Evolutionary conservation across 2,329 filamentous ascomycete genomes (phyloP), one percentile per base, ranked within the genome.

Genomic region (Chaetomiaceae sp.): DNA sequence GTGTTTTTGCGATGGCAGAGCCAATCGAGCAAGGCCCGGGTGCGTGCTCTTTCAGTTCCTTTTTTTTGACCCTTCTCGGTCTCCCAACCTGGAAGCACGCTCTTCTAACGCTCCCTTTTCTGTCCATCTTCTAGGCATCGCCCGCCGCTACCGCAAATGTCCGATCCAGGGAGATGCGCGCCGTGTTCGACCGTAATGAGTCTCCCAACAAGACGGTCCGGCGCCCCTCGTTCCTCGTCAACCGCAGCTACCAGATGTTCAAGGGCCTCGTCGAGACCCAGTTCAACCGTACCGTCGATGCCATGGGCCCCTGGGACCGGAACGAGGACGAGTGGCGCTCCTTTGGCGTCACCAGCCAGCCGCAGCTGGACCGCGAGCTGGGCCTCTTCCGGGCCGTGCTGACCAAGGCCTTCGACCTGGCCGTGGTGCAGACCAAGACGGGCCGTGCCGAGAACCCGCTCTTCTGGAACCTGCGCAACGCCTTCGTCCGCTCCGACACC

Each of bases 391-490:
- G 70, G 59, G 62, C 66, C 19, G 62, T 70, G 4, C 59, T 82
- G 23, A 63, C 70, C 17, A 65, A 68, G n/a, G 69, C 75, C 30
- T 75, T 79, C 53, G 55, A 65, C 0, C 55, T 75, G 50, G 77
- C 78, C 19, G 56, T 51, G 6, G 60, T 69, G 14, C 53, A 66
- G 9, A 66, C 70, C 21, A 57, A 63, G 12, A 69, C 68, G 3
- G 62, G 64, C 2, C 69, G 70, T 20, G 59, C 63, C 19, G 67
- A 71, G 7, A 82, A 82, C 57, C 76, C 77, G 0, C 63, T 82
- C 1, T 82, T 82, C 62, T 79, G 72, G 71, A 71, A 71, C 43
- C 65, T 89, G 50, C 77, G 79, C 52, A 73, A 79, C 47, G 78
- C 79, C 2, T 88, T 85, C 60, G 70, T 85, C 37, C 63, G 69